phyloP scores from a whole-genome alignment of 495 filamentous ascomycete species.

The Antarctomyces pellizariae region DNA sequence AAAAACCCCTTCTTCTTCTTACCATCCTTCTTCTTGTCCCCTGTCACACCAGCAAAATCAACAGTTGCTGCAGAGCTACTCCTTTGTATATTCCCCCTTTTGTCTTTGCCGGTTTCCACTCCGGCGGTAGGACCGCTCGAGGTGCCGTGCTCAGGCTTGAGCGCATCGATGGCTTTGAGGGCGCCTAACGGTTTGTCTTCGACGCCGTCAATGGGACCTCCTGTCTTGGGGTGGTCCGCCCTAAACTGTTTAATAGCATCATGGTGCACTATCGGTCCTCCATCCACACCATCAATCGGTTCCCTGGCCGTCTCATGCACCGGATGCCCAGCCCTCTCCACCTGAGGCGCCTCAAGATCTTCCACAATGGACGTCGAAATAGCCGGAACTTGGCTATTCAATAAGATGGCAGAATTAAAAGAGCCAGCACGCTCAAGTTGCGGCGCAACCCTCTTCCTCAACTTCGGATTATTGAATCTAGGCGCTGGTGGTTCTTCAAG shows the following conservation, averaged over 20 bases:
- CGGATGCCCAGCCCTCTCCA: conserved; percentile 4
- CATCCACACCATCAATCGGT: not conserved
- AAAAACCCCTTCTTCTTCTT: conserved; percentile 11
- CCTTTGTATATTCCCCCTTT: conserved; percentile 5
- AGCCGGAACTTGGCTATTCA: not conserved
- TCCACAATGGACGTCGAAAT: not conserved
- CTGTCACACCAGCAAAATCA: conserved; percentile 1
- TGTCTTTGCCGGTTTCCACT: conserved; percentile 1
- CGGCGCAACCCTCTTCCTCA: not conserved
- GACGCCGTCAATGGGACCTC: conserved; percentile 1
- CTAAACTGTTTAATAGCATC: conserved; percentile 6
- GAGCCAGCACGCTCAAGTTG: not conserved
- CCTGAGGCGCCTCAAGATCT: not conserved
- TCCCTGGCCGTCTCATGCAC: too few species aligned
- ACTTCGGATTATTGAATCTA: not conserved
- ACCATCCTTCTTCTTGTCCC: conserved; percentile 1
- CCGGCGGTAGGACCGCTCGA: conserved; percentile 1
- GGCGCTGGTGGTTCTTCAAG: not conserved
- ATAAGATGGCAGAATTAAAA: not conserved
- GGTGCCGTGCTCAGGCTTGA: too few species aligned
- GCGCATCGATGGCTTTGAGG: too few species aligned
- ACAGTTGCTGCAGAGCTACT: conserved; percentile 8
- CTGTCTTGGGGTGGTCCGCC: conserved; percentile 7
- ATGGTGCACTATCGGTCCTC: not conserved
- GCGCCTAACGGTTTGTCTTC: too few species aligned